Base-by-base conservation (phyloP, 345 rosid species). In the Citrus reticulata region DNA sequence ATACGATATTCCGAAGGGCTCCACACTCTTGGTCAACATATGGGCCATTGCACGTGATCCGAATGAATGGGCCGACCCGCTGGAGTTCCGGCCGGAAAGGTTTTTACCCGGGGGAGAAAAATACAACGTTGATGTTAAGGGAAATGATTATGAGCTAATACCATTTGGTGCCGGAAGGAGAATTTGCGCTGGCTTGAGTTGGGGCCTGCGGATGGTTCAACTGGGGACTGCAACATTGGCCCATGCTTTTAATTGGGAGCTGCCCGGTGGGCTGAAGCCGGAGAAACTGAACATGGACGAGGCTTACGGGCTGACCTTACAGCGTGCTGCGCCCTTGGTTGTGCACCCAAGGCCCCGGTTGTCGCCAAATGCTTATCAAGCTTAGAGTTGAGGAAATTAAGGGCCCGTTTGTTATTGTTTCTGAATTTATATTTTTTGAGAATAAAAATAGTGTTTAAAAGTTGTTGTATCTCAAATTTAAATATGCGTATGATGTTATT, bases 21-120 rank as follows among this genome's bases (percentile, higher is more conserved):
- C 93, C 2, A 93, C 95, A 0, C 84, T 93, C 0, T 73, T 93
- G 7, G 88, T 89, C 14, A 90, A 93, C 64, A 91, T 92, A 11
- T 93, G 97, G 98, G 98, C 98, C 79, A 93, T 93, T 79, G 89
- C 95, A 6, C 95, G 93, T 13, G 97, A 93, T 83, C 98, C 98
- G 0, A 80, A 90, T 0, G 82, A 70, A 51, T 93, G 98, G 98
- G 22, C 86, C 32, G 87, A 91, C 30, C 95, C 97, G 1, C 58
- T 92, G 30, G 74, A 78, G 61, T 93, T 93, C 71, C 70, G 75
- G 22, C 97, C 98, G 1, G 94, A 92, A 60, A 92, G 98, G 84
- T 93, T 91, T 59, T 78, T 90, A 25, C 89, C 95, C 1, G 95
- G 93, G 0, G 96, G 95, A 2, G 95, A 92, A 34, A 91, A 87